A percentile compares a stretch with the other conserved stretches of the same genome.
Conservation (phyloP, 345 rosid genomes). For the Salix suchowensis region DNA sequence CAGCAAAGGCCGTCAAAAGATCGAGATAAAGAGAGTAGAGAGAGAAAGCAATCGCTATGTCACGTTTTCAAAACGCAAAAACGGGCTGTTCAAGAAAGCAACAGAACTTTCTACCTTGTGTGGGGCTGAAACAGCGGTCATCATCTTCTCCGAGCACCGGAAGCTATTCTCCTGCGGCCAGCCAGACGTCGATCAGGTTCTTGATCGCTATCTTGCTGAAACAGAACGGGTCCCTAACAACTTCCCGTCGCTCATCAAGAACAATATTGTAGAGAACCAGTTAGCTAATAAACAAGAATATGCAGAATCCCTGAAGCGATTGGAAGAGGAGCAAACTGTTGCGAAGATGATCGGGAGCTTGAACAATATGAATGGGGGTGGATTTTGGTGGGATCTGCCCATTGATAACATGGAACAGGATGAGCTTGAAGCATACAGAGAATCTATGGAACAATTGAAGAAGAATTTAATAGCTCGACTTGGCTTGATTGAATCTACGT, state of each 20-base stretch:
- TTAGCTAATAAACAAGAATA: not conserved
- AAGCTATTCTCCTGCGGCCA: conserved; percentile 12
- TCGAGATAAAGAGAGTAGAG: conserved; percentile 14
- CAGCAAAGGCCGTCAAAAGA: conserved; percentile 21
- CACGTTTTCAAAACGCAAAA: conserved; percentile 19
- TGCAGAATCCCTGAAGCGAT: not conserved
- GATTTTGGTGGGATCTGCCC: conserved; percentile 4
- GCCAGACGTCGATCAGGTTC: conserved; percentile 3
- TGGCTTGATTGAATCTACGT: not conserved
- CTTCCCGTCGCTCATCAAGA: not conserved
- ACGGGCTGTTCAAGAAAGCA: conserved; percentile 18
- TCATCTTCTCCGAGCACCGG: conserved; percentile 9
- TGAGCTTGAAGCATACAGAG: conserved; percentile 9
- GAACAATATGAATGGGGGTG: not conserved
- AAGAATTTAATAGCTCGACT: not conserved
- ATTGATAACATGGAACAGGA: conserved; percentile 4
- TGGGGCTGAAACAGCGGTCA: conserved; percentile 14
- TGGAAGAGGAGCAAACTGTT: not conserved
- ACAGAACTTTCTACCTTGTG: conserved; percentile 17
- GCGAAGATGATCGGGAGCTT: not conserved
- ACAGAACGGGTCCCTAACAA: not conserved
- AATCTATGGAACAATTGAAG: conserved; percentile 1
- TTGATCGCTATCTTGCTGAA: conserved; percentile 2
- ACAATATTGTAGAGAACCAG: not conserved
- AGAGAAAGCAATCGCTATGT: conserved; percentile 8